Evolutionary conservation across 73 alveolate genomes (phyloP).

Genomic region (Blepharisma stoltei): DNA sequence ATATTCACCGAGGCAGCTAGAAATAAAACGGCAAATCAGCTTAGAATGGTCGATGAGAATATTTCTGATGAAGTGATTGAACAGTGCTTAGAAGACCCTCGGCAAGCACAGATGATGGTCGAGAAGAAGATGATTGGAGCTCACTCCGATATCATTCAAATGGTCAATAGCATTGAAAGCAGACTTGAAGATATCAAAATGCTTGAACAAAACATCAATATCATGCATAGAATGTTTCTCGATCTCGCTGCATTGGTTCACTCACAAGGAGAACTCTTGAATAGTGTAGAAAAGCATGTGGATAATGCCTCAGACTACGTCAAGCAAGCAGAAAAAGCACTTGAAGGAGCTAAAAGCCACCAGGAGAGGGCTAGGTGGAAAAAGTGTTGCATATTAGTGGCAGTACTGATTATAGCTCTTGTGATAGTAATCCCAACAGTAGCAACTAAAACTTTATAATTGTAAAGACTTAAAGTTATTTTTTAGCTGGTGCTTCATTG

Average conservation of each 20-base stretch:
- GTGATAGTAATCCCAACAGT: slow-evolving; percentile 1
- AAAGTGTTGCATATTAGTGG: slow-evolving; percentile 1
- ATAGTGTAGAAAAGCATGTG: slow-evolving; percentile 17
- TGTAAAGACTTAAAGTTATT: too few relatives aligned
- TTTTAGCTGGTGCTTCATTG: not conserved
- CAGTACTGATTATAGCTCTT: not conserved
- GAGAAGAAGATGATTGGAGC: not conserved
- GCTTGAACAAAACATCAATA: slow-evolving; percentile 17
- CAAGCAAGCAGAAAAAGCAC: not conserved
- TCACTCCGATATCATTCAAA: slow-evolving; percentile 7
- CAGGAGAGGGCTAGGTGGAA: slow-evolving; percentile 9
- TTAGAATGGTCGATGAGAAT: slow-evolving; percentile 17
- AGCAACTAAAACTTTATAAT: not conserved
- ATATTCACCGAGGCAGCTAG: not conserved
- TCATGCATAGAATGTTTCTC: slow-evolving; percentile 23
- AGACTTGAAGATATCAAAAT: slow-evolving; percentile 16
- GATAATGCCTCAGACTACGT: slow-evolving; percentile 17
- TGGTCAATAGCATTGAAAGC: not conserved
- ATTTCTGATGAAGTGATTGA: slow-evolving; percentile 14
- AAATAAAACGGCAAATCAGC: slow-evolving; percentile 11
- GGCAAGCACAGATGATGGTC: not conserved
- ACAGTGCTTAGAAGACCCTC: slow-evolving; percentile 11
- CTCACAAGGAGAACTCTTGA: slow-evolving; percentile 13
- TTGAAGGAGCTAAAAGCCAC: not conserved
- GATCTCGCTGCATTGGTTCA: slow-evolving; percentile 18